Evolutionary conservation across 192 early-diverging fungal genomes (phyloP), one percentile per base, ranked within the genome.

Genomic region (Gamsiella multidivaricata): DNA sequence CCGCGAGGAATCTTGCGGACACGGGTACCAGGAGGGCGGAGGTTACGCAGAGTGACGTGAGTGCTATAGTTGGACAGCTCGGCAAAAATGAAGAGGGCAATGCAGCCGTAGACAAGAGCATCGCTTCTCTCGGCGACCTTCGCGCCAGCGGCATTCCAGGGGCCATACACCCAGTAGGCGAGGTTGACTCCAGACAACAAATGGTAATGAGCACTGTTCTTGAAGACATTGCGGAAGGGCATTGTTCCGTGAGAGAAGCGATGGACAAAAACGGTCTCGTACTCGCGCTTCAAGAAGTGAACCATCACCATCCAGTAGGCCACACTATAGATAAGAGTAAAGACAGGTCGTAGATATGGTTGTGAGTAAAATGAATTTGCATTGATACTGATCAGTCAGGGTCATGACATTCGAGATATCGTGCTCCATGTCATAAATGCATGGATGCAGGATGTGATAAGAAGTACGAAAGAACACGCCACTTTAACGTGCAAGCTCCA

Each of bases 141-240:
- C 29, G 75, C 82, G 15, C 91, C 86, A 3, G 83, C 87, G 41
- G 83, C 81, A 65, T 82, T 88, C 79, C 89, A 90, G 0, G 97
- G 95, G 32, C 90, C 86, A 85, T 98, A 97, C 31, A 97, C 72
- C 84, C 91, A 93, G 81, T 91, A 95, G 23, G 93, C 96, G 39
- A 97, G 80, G 36, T 92, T 88, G 52, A 97, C 54, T 22, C 96
- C 97, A 25, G 91, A 90, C 10, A 97, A 81, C 41, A 97, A 62
- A 87, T 95, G 94, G 83, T 98, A 98, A 73, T 98, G 96, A 39
- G 87, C 86, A 54, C 93, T 96, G 83, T 98, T 98, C 81, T 97
- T 98, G 65, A 96, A 94, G 15, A 98, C 82, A 70, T 96, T 96
- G n/a, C 73, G 50, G 61, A 95, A 83, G n/a, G 97, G 97, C 97